phyloP scores from a whole-genome alignment of 2,329 filamentous ascomycete genomes.

The Diaporthe longicolla region DNA sequence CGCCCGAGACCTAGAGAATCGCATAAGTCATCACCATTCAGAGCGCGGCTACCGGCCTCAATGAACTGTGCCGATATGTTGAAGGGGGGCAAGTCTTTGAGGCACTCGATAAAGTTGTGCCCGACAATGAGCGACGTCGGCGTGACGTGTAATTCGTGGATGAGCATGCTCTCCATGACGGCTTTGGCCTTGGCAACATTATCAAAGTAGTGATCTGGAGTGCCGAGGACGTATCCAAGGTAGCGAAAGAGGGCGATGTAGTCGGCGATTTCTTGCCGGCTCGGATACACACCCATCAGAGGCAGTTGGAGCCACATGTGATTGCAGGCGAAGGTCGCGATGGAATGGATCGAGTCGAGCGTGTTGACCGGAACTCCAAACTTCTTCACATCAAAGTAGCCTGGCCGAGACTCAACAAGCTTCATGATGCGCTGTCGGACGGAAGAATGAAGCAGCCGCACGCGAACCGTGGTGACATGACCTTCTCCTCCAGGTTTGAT shows the following conservation, averaged over 20 bases:
- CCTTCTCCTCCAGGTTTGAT: conserved; percentile 7
- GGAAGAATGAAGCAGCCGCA: conserved; percentile 11
- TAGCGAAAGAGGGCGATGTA: conserved; percentile 19
- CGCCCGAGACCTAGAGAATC: conserved; percentile 6
- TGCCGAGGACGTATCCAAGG: conserved; percentile 1
- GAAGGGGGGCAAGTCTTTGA: conserved; percentile 10
- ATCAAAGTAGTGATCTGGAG: conserved; percentile 2
- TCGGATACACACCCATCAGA: conserved; percentile 1
- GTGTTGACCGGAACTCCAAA: conserved; percentile 8
- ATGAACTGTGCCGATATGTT: background rate
- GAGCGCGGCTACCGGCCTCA: conserved; percentile 5
- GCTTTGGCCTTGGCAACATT: background rate
- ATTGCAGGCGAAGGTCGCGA: conserved; percentile 14
- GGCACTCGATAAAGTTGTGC: conserved; percentile 13
- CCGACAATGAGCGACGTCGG: conserved; percentile 12
- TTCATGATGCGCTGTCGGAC: conserved; percentile 24
- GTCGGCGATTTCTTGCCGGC: conserved; percentile 2
- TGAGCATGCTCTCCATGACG: conserved; percentile 16
- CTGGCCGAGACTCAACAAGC: background rate
- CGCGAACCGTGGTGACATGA: conserved; percentile 10
- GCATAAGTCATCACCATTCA: conserved; percentile 16
- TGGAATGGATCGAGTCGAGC: conserved; percentile 15
- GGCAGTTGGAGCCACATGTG: conserved; percentile 20
- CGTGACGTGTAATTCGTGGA: conserved; percentile 13
- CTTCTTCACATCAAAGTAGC: background rate